A percentile compares a stretch with the other conserved stretches of the same genome.
phyloP scores from a whole-genome alignment of 1,139 yeast species.

The Yamadazyma spencermartinsiae region DNA sequence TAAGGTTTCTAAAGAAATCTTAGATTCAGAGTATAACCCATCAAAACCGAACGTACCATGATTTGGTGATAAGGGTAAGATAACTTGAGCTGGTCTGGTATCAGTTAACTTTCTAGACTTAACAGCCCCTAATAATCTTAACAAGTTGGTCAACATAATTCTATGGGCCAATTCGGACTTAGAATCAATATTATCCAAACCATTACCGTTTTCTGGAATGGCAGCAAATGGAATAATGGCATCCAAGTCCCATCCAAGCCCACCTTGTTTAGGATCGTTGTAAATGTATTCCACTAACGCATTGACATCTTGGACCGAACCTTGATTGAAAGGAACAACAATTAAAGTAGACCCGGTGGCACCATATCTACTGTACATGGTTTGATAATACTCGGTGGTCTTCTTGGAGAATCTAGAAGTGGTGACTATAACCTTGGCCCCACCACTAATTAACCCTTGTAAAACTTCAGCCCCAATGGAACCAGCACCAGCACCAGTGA shows the following conservation, averaged over 20 bases:
- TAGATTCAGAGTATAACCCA: slow-evolving; percentile 97
- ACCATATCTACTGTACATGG: slow-evolving; percentile 89
- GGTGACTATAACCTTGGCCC: slow-evolving; percentile 95
- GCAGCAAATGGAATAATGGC: slow-evolving; percentile 97
- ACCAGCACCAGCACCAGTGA: slow-evolving; percentile 99
- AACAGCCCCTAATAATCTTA: slow-evolving; percentile 88
- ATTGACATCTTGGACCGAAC: slow-evolving; percentile 90
- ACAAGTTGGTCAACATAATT: slow-evolving; percentile 93
- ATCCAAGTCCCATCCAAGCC: slow-evolving; percentile 98
- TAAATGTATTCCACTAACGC: slow-evolving; percentile 84
- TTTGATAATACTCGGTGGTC: slow-evolving; percentile 94
- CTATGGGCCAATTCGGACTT: slow-evolving; percentile 97
- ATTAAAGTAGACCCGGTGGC: slow-evolving; percentile 87
- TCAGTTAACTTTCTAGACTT: slow-evolving; percentile 83
- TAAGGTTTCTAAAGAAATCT: slow-evolving; percentile 89
- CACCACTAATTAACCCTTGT: slow-evolving; percentile 95
- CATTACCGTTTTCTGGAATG: slow-evolving; percentile 97
- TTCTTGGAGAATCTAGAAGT: slow-evolving; percentile 93
- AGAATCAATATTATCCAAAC: slow-evolving; percentile 88
- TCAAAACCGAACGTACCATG: slow-evolving; percentile 98
- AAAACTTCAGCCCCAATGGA: slow-evolving; percentile 97
- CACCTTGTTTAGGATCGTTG: slow-evolving; percentile 78
- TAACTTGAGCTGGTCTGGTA: slow-evolving; percentile 97
- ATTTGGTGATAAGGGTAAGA: slow-evolving; percentile 95
- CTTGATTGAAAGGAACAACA: slow-evolving; percentile 98